Conservation (phyloP, 1,139 yeast species). For the Casaregolazyma suthepensis region DNA sequence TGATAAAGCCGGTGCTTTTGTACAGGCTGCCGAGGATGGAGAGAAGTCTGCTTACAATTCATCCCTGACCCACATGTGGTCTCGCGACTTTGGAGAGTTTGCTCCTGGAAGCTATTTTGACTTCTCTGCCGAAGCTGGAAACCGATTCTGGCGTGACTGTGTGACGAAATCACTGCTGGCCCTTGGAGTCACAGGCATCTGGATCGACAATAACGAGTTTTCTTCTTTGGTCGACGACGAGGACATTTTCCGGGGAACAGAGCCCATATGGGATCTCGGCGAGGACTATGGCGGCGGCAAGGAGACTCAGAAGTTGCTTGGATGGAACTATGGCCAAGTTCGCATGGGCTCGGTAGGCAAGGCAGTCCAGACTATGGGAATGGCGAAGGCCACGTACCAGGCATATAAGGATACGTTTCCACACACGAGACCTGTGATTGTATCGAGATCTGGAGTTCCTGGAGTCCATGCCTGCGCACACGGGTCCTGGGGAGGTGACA, state of each 20-base stretch:
- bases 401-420: slow-evolving; percentile 12
- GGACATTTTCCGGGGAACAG: slow-evolving; percentile 18
- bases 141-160: slow-evolving; percentile 10
- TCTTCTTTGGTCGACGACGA: slow-evolving; percentile 32
- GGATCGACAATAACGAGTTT: slow-evolving; percentile 38
- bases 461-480: slow-evolving; percentile 19
- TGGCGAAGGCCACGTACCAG: slow-evolving; percentile 18
- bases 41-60: slow-evolving; percentile 10
- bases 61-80: slow-evolving; percentile 10
- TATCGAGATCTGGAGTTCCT: slow-evolving; percentile 18
- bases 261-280: slow-evolving; percentile 23
- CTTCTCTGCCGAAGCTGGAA: slow-evolving; percentile 9
- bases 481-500: slow-evolving; percentile 23
- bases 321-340: slow-evolving; percentile 3
- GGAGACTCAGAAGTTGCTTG: slow-evolving; percentile 18
- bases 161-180: slow-evolving; percentile 2
- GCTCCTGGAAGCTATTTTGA: slow-evolving; percentile 12
- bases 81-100: slow-evolving; percentile 9
- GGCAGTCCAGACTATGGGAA: slow-evolving; percentile 11
- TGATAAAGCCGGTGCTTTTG: slow-evolving; percentile 10
- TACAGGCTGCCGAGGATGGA: slow-evolving; percentile 7
- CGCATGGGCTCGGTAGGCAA: slow-evolving; percentile 6
- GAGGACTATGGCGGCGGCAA: slow-evolving; percentile 31
- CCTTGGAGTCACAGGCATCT: slow-evolving; percentile 28
- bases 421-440: slow-evolving; percentile 18